Conservation (phyloP, 768 basidiomycete genomes). For the Hericium rajendrae region DNA sequence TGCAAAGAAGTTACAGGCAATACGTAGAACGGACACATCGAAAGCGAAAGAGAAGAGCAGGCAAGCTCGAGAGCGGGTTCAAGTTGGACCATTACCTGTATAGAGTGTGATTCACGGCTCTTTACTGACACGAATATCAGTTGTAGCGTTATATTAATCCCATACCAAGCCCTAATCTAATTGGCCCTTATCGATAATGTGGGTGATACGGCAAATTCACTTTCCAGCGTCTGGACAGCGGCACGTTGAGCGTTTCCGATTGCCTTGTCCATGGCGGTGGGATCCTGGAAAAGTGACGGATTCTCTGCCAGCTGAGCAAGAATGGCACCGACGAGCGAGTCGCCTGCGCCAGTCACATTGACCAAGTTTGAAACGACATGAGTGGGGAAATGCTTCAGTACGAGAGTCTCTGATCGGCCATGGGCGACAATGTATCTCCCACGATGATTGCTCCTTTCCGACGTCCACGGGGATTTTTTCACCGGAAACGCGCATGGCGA, state of each 20-base stretch:
- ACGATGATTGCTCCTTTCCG: slow-evolving; percentile 35
- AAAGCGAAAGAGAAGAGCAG: slow-evolving; percentile 41
- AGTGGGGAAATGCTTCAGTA: slow-evolving; percentile 70
- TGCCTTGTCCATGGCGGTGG: slow-evolving; percentile 30
- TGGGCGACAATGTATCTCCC: slow-evolving; percentile 43
- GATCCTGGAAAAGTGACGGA: slow-evolving; percentile 37
- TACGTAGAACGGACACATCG: slow-evolving; percentile 25
- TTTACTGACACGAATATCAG: background rate
- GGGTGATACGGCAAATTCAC: slow-evolving; percentile 57
- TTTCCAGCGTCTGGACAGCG: slow-evolving; percentile 49
- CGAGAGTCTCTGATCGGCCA: slow-evolving; percentile 36
- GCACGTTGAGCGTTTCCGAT: slow-evolving; percentile 57
- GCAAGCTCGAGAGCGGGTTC: slow-evolving; percentile 43
- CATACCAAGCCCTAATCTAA: background rate
- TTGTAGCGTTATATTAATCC: background rate
- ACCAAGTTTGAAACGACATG: slow-evolving; percentile 29
- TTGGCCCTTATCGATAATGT: slow-evolving; percentile 30
- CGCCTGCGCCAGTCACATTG: slow-evolving; percentile 89
- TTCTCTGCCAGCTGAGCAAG: slow-evolving; percentile 48
- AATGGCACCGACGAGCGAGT: slow-evolving; percentile 79
- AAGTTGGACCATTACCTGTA: slow-evolving; percentile 42
- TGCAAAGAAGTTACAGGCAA: slow-evolving; percentile 39
- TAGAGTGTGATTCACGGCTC: background rate
- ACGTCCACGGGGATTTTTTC: slow-evolving; percentile 40
- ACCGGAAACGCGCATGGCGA: slow-evolving; percentile 45